Evolutionary conservation across 2,329 filamentous ascomycete species (phyloP), one percentile per base, ranked within the genome.

Genomic region (Cercospora janseana): DNA sequence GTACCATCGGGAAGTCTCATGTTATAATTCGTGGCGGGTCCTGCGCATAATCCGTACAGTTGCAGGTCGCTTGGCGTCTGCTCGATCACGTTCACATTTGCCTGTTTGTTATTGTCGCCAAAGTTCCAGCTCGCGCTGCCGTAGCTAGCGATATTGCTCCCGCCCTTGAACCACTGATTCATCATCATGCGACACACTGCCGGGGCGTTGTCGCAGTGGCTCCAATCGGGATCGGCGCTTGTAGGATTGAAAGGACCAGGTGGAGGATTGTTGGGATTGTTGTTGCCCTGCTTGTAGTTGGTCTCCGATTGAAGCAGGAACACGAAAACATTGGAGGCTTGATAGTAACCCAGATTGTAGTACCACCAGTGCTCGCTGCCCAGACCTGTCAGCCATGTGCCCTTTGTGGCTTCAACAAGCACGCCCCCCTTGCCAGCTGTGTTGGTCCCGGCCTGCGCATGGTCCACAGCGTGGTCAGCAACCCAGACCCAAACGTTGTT

Each of bases 401-500:
- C 73, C n/a, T 66, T 63, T 3, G 69, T 72, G 12, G 70, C 69
- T 59, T 78, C 72, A 15, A 58, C 32, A 13, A 56, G 40, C 4
- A 58, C 27, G 6, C 55, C 52, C 27, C 72, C 75, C 18, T 70
- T 73, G n/a, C 62, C 62, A 49, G 63, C 55, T 24, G 54, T 54
- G 46, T 62, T 71, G 42, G 68, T 70, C 13, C 23, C 18, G 1
- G n/a, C 28, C n/a, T 31, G 35, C 24, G 32, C 41, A 6, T 74
- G 74, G 34, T 72, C 66, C 12, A 78, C 65, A 45, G 72, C 71
- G 64, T 80, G 77, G 54, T 80, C 76, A 0, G 74, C 74, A 1
- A 71, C 69, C 73, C 74, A 76, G 56, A 69, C 70, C 76, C 73
- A 77, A 45, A 72, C 67, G 51, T 75, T 77, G 57, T 80, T 76